Percentiles rank a stretch among this genome's conserved stretches.
These are phyloP conservation scores for Cymodocea nodosa DNA, from an alignment of 116 monocot genomes.

Conservation along the genomic window DNA sequence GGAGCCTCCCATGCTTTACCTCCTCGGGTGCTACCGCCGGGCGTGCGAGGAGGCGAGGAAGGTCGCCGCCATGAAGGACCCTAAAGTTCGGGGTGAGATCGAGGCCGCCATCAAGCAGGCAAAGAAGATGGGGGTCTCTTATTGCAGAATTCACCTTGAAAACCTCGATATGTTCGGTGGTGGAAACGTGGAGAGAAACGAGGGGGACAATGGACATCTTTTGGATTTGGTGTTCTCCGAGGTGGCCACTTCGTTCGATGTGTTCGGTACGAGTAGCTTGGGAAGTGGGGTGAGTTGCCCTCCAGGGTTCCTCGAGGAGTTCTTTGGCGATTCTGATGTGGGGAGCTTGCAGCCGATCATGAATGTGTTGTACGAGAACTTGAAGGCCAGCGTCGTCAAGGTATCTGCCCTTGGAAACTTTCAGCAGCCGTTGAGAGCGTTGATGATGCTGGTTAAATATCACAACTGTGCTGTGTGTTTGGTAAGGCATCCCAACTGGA, in stretches of 20 bases:
- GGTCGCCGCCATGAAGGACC: slow-evolving; percentile 64
- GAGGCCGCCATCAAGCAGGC: slow-evolving; percentile 41
- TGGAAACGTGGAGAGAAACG: neutral
- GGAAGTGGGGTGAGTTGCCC: slow-evolving; percentile 28
- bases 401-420: slow-evolving; percentile 83
- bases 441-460: slow-evolving; percentile 42
- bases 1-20: slow-evolving; percentile 46
- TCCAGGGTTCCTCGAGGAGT: slow-evolving; percentile 73
- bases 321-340: slow-evolving; percentile 55
- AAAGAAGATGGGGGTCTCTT: slow-evolving; percentile 39
- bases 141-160: slow-evolving; percentile 56
- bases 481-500: slow-evolving; percentile 83
- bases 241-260: slow-evolving; percentile 23
- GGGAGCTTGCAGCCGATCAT: slow-evolving; percentile 57
- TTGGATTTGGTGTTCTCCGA: slow-evolving; percentile 38
- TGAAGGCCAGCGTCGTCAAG: slow-evolving; percentile 45
- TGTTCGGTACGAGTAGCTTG: slow-evolving; percentile 22
- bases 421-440: slow-evolving; percentile 73
- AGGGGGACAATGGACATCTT: slow-evolving; percentile 14
- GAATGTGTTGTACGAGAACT: slow-evolving; percentile 42
- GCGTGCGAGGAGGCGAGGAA: slow-evolving; percentile 50
- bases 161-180: slow-evolving; percentile 64
- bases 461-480: slow-evolving; percentile 68
- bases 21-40: slow-evolving; percentile 52
- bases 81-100: slow-evolving; percentile 42